A percentile compares a stretch with the other conserved stretches of the same genome.
Conservation (phyloP, 2,329 filamentous ascomycete genomes). For the Sporothrix pseudoabietina region DNA sequence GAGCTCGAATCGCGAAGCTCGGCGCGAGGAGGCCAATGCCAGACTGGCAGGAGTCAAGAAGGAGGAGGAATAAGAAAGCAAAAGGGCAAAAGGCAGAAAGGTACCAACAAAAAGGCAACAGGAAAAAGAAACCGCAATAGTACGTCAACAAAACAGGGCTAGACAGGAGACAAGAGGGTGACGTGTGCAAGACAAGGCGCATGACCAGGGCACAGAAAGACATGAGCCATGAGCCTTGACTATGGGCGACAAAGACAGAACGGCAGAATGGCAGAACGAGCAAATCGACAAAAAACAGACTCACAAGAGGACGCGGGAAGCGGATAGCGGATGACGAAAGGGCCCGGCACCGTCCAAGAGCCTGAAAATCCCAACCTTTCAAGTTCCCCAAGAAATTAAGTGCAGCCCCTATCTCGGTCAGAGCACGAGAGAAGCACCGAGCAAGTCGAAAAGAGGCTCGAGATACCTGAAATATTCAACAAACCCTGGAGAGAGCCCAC, state of each 20-base stretch:
- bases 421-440: slow-evolving; percentile 9
- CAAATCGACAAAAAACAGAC: neutral
- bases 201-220: neutral
- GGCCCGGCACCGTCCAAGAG: neutral
- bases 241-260: neutral
- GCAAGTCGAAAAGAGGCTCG: neutral
- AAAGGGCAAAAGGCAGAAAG: neutral
- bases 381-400: neutral
- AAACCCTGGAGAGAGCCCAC: neutral
- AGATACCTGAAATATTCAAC: neutral
- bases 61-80: neutral
- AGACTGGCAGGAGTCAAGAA: slow-evolving; percentile 11
- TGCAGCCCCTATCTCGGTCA: slow-evolving; percentile 3
- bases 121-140: neutral
- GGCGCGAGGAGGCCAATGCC: neutral
- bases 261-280: neutral
- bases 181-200: neutral
- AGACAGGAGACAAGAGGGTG: neutral
- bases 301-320: neutral
- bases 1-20: neutral
- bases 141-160: slow-evolving; percentile 23
- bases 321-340: neutral
- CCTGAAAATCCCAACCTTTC: neutral
- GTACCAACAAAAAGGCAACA: neutral
- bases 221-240: neutral